phyloP scores from a whole-genome alignment of 106 monocot species.

The Vanilla planifolia region DNA sequence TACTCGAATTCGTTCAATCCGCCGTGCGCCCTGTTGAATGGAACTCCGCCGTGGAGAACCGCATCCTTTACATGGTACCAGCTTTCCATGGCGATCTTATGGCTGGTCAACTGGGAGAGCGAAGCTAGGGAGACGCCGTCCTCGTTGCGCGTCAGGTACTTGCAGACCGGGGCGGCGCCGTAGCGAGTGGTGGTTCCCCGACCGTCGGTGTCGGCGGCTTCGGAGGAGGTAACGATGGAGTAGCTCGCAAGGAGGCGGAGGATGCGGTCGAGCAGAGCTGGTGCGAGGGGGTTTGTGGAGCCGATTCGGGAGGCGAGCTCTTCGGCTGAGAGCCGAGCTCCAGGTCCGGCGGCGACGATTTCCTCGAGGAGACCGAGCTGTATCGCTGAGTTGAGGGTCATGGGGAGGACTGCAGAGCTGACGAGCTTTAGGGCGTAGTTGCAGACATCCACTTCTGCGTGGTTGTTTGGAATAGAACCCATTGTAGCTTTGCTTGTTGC shows the following conservation, averaged over 20 bases:
- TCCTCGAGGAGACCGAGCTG: conserved; percentile 16
- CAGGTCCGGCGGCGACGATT: conserved; percentile 21
- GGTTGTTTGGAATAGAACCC: neutral
- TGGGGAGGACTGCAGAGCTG: conserved; percentile 7
- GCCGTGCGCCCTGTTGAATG: conserved; percentile 15
- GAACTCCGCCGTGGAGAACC: conserved; percentile 11
- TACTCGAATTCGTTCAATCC: conserved; percentile 53
- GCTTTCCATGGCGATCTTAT: conserved; percentile 48
- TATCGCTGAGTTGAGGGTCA: conserved; percentile 19
- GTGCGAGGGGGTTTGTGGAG: conserved; percentile 16
- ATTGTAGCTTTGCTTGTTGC: too few relatives aligned
- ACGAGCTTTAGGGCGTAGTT: conserved; percentile 9
- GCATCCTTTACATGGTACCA: conserved; percentile 20
- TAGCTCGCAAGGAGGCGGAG: conserved; percentile 38
- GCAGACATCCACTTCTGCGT: conserved; percentile 5
- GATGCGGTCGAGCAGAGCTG: conserved; percentile 36
- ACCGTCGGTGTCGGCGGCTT: neutral
- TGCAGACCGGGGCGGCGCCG: conserved; percentile 40
- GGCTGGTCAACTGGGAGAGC: conserved; percentile 34
- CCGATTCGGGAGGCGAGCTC: conserved; percentile 37
- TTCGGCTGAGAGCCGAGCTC: conserved; percentile 19
- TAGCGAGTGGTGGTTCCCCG: conserved; percentile 10
- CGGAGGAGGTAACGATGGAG: conserved; percentile 24
- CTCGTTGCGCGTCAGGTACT: conserved; percentile 38
- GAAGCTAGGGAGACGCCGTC: conserved; percentile 53